Evolutionary conservation across 2,329 filamentous ascomycete genomes (phyloP).

Genomic region (Fusarium pilosicola): DNA sequence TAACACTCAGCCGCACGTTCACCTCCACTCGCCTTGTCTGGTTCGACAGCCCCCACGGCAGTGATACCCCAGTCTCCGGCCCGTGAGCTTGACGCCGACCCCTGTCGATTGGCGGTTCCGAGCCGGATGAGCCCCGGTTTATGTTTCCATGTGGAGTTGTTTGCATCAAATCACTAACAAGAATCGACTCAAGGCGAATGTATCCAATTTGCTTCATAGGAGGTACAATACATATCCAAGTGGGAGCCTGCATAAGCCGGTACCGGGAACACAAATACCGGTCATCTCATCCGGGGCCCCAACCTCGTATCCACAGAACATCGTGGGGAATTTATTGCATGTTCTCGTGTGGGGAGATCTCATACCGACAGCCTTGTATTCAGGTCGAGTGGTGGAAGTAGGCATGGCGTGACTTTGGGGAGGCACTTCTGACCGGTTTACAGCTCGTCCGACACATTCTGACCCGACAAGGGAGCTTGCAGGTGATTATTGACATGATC

Average conservation of each 20-base stretch:
- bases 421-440: neutral
- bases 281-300: slow-evolving; percentile 29
- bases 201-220: neutral
- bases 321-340: slow-evolving; percentile 24
- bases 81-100: slow-evolving; percentile 20
- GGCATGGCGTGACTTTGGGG: slow-evolving; percentile 37
- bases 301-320: slow-evolving; percentile 5
- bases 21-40: slow-evolving; percentile 13
- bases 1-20: slow-evolving; percentile 21
- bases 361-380: neutral
- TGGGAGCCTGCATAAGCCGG: slow-evolving; percentile 18
- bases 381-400: slow-evolving; percentile 1
- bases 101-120: slow-evolving; percentile 15
- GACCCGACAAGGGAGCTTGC: slow-evolving; percentile 4
- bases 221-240: neutral
- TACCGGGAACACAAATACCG: slow-evolving; percentile 19
- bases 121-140: slow-evolving; percentile 15
- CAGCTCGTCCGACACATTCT: slow-evolving; percentile 26
- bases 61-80: slow-evolving; percentile 12
- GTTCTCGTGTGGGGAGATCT: slow-evolving; percentile 22
- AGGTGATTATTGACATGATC: neutral
- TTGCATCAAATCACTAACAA: neutral
- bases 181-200: neutral
- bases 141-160: neutral
- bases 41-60: slow-evolving; percentile 10